Evolutionary conservation across 768 basidiomycete genomes (phyloP), one percentile per base, ranked within the genome.

Genomic region (Symmetrospora coprosmae): DNA sequence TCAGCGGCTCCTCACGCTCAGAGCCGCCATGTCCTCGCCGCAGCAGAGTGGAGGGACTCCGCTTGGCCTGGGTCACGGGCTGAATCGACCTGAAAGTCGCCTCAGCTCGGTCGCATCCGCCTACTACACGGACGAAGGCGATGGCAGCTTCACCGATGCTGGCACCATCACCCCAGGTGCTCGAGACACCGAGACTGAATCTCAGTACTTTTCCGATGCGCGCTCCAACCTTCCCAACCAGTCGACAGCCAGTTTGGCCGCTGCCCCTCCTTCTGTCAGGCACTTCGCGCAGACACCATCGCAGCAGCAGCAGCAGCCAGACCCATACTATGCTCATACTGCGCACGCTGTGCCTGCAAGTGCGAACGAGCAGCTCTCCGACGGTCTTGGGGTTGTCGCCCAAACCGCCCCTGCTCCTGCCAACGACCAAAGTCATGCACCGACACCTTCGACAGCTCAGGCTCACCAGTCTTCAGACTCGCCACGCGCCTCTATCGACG

Each of bases 111-210:
- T n/a, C n/a, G 37, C 37, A 38, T 38, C 37, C 37, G 37, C 37
- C n/a, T n/a, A n/a, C n/a, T n/a, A n/a, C n/a, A n/a, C n/a, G n/a
- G n/a, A n/a, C n/a, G n/a, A n/a, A n/a, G n/a, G n/a, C n/a, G n/a
- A n/a, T n/a, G n/a, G n/a, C n/a, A n/a, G n/a, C n/a, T n/a, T n/a
- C n/a, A n/a, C n/a, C n/a, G n/a, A n/a, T n/a, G n/a, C n/a, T n/a
- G n/a, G n/a, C n/a, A n/a, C n/a, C n/a, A n/a, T n/a, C n/a, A n/a
- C n/a, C n/a, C n/a, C n/a, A n/a, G n/a, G n/a, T n/a, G n/a, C n/a
- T n/a, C n/a, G n/a, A n/a, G 39, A 55, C 38, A 55, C 52, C 4
- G 52, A 55, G 17, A 37, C 52, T 37, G 52, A 55, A 37, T 55
- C 52, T 8, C 39, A 39, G 52, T 23, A 28, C 27, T 55, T 38